Base-by-base conservation (phyloP, 2,329 filamentous ascomycete genomes). In the Parascedosporium putredinis region DNA sequence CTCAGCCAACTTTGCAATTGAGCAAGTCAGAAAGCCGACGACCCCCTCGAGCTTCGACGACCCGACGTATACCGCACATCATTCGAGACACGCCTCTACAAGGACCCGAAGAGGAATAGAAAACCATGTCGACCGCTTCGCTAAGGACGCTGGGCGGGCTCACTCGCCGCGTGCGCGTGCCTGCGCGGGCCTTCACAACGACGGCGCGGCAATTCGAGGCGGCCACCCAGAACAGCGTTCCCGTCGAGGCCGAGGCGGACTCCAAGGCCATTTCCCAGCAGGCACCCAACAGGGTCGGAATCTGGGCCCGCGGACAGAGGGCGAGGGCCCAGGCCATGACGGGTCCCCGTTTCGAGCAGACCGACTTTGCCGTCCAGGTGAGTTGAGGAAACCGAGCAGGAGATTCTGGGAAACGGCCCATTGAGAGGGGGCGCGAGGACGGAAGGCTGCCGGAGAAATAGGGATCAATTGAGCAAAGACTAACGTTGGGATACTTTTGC, bases 321-420 rank as follows among this genome's bases (percentile, higher is more conserved):
- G 81, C 88, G 34, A 78, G 91, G 60, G 77, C 80, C 49, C 69
- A 81, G 67, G 93, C 89, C 49, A 98, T 98, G 91, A 81, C 82
- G 38, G 93, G 93, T 38, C 93, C 93, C 56, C 77, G 91, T 59
- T 98, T 98, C 62, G 93, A 98, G 75, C 91, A 97, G 80, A 97
- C 88, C 29, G 88, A 95, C 62, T 91, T 97, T 71, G 81, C 84
- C 59, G 71, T 84, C 57, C 93, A 98, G 86, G 91, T 96, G 74
- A 58, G 80, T 51, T 33, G 10, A 5, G 25, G 24, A 27, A 29
- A 29, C 24, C 7, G 25, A 20, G 24, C 3, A 24, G 5, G 44
- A 29, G 5, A 5, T n/a, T n/a, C n/a, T n/a, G n/a, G n/a, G n/a
- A n/a, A n/a, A n/a, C n/a, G n/a, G n/a, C n/a, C n/a, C n/a, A n/a